Percentiles rank a stretch among this genome's conserved stretches.
phyloP scores from a whole-genome alignment of 2,329 filamentous ascomycete species.

The Calonectria pteridis region DNA sequence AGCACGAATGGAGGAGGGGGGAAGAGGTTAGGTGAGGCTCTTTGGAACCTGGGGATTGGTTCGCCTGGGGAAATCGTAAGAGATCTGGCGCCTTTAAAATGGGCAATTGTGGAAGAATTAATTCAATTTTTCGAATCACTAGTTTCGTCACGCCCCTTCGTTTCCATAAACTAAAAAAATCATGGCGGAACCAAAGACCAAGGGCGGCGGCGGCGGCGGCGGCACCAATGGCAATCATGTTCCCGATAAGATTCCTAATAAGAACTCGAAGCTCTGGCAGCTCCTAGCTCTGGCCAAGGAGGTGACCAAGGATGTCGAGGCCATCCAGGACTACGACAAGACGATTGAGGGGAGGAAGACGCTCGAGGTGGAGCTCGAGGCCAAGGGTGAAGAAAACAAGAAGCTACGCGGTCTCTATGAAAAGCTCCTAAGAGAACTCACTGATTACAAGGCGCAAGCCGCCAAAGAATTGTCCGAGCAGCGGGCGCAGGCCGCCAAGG shows the following conservation, averaged over 20 bases:
- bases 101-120: conserved; percentile 32
- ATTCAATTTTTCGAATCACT: conserved; percentile 24
- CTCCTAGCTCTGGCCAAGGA: conserved; percentile 44
- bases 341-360: conserved; percentile 37
- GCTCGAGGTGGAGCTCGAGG: conserved; percentile 41
- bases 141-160: conserved; percentile 9
- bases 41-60: conserved; percentile 32
- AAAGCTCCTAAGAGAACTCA: conserved; percentile 39
- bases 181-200: conserved; percentile 47
- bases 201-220: conserved; percentile 5
- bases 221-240: conserved; percentile 39
- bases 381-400: conserved; percentile 39
- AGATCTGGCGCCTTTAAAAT: conserved; percentile 35
- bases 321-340: conserved; percentile 44
- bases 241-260: conserved; percentile 27
- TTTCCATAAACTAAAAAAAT: conserved; percentile 8
- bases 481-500: conserved; percentile 41
- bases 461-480: conserved; percentile 42
- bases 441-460: conserved; percentile 38
- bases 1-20: conserved; percentile 24
- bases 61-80: conserved; percentile 18
- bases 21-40: conserved; percentile 41
- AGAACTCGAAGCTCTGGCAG: conserved; percentile 44
- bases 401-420: conserved; percentile 43
- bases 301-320: conserved; percentile 43